Conservation (phyloP, 1,284 basidiomycete species). For the Microbotryum silenes-acaulis region DNA sequence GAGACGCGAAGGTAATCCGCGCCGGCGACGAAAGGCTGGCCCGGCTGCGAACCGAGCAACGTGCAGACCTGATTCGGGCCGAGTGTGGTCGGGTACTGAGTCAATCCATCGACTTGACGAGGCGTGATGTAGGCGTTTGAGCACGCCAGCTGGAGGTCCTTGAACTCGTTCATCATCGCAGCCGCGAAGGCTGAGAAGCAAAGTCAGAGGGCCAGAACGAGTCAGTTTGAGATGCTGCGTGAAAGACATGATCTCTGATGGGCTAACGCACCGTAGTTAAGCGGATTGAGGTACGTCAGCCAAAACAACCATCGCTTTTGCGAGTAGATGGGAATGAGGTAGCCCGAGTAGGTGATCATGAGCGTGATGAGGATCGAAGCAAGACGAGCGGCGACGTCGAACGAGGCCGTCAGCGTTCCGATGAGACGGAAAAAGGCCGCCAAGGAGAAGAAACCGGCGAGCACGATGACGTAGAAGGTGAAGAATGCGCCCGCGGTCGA, state of each 20-base stretch:
- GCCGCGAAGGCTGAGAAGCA: conserved; percentile 39
- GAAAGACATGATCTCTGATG: background rate
- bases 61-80: conserved; percentile 39
- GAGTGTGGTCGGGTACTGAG: conserved; percentile 40
- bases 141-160: conserved; percentile 50
- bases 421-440: conserved; percentile 47
- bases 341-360: conserved; percentile 42
- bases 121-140: conserved; percentile 64
- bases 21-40: conserved; percentile 42
- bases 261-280: conserved; percentile 32
- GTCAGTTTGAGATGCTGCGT: conserved; percentile 8
- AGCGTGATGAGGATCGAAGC: conserved; percentile 46
- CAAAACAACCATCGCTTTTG: conserved; percentile 35
- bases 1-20: conserved; percentile 48
- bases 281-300: conserved; percentile 48
- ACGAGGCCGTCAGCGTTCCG: conserved; percentile 40
- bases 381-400: conserved; percentile 48
- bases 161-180: conserved; percentile 48
- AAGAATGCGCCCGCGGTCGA: conserved; percentile 47
- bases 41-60: conserved; percentile 37
- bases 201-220: background rate
- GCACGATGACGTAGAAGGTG: conserved; percentile 42
- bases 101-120: conserved; percentile 43
- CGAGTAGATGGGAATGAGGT: conserved; percentile 29
- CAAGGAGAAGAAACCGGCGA: conserved; percentile 45